Percentiles rank a stretch among this genome's conserved stretches.
These are phyloP conservation scores for Cruciata laevipes DNA, from an alignment of 257 asterid species.

Conservation along the genomic window DNA sequence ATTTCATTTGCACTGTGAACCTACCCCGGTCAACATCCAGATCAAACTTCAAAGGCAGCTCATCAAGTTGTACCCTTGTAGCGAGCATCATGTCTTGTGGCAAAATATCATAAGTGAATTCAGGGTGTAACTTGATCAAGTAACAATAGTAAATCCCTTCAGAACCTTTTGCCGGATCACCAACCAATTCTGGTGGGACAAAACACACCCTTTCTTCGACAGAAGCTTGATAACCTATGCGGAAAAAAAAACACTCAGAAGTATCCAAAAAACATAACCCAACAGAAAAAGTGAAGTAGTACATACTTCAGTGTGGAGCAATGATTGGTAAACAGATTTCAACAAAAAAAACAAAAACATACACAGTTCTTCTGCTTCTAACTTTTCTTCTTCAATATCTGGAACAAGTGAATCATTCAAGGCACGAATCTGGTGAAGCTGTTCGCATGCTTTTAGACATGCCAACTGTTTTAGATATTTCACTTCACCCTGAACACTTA, in stretches of 20 bases:
- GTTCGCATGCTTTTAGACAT: constrained; percentile 76
- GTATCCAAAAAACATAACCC: not conserved
- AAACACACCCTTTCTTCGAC: constrained; percentile 35
- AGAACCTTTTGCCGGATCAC: constrained; percentile 15
- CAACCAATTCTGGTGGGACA: constrained; percentile 57
- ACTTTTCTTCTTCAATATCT: constrained; percentile 53
- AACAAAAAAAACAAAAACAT: constrained; percentile 4
- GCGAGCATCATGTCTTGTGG: constrained; percentile 49
- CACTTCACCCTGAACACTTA: constrained; percentile 32
- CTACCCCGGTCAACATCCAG: constrained; percentile 48
- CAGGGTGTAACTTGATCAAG: constrained; percentile 35
- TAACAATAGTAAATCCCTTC: constrained; percentile 36
- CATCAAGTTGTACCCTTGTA: constrained; percentile 37
- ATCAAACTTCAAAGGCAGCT: constrained; percentile 28
- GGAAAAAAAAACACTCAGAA: not conserved
- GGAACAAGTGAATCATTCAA: constrained; percentile 74
- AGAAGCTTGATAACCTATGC: constrained; percentile 34
- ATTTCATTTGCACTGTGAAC: constrained; percentile 23
- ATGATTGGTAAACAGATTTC: not conserved
- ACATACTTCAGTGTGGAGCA: not conserved
- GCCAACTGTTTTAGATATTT: constrained; percentile 59
- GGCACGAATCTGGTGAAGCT: constrained; percentile 61
- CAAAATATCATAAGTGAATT: constrained; percentile 28
- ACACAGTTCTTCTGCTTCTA: constrained; percentile 40
- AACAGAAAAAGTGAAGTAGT: not conserved